Conservation (phyloP, 768 basidiomycete genomes). For the Tricholoma saponaceum region DNA sequence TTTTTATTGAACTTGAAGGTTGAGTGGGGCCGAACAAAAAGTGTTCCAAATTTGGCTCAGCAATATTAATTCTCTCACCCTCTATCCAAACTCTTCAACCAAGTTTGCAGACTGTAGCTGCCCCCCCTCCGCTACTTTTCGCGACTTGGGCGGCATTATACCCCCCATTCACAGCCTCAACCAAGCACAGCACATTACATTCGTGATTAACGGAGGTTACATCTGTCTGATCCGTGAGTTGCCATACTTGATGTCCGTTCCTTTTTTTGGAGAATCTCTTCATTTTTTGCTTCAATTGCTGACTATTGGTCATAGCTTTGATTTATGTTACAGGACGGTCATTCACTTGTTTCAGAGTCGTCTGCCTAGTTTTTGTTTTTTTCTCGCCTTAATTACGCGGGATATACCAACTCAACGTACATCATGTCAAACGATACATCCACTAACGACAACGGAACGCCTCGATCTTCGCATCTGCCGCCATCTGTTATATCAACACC, state of each 20-base stretch:
- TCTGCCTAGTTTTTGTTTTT: not conserved
- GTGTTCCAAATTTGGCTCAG: slow-evolving; percentile 2
- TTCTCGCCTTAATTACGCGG: not conserved
- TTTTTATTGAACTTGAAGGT: not conserved
- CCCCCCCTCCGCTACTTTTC: not conserved
- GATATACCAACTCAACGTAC: not conserved
- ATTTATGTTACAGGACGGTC: not conserved
- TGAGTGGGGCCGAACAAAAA: not conserved
- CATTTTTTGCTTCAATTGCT: not conserved
- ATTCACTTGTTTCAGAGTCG: not conserved
- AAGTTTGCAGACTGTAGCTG: not conserved
- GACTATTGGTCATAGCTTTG: not conserved
- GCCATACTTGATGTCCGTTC: not conserved
- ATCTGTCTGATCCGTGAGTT: slow-evolving; percentile 1
- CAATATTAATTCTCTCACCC: slow-evolving; percentile 2
- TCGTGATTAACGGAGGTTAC: not conserved
- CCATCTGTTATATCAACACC: slow-evolving; percentile 27
- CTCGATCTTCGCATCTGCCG: slow-evolving; percentile 21
- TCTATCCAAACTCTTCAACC: too few species aligned
- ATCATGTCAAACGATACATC: slow-evolving; percentile 23
- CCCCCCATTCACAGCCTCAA: not conserved
- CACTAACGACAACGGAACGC: slow-evolving; percentile 19
- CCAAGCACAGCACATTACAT: not conserved
- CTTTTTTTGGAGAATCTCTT: not conserved
- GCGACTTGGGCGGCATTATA: not conserved